A percentile compares a stretch with the other conserved stretches of the same genome.
These are phyloP conservation scores for Pseudozyma tsukubaensis DNA, from an alignment of 1,284 basidiomycete genomes.

Conservation along the genomic window DNA sequence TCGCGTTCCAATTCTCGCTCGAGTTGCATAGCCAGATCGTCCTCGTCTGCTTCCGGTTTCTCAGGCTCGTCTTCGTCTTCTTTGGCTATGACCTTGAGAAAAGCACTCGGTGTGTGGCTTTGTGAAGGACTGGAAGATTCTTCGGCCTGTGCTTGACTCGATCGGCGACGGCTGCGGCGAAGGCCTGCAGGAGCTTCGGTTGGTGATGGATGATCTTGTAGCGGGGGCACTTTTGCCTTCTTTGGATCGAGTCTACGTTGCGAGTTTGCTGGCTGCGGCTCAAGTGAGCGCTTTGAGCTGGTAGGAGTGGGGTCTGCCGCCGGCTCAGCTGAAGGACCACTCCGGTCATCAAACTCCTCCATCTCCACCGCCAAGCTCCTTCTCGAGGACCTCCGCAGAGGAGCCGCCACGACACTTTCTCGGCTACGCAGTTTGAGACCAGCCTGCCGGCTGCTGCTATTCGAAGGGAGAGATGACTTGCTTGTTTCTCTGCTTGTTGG, in stretches of 20 bases:
- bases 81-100: neutral
- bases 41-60: slow-evolving; percentile 20
- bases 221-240: slow-evolving; percentile 2
- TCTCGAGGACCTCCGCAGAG: slow-evolving; percentile 28
- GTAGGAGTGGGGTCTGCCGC: neutral
- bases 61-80: neutral
- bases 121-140: neutral
- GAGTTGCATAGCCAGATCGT: slow-evolving; percentile 40
- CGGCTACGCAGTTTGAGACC: slow-evolving; percentile 10
- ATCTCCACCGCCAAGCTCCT: slow-evolving; percentile 31
- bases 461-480: neutral
- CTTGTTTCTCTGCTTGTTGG: too few relatives aligned
- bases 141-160: slow-evolving; percentile 28
- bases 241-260: slow-evolving; percentile 2
- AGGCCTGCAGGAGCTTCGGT: slow-evolving; percentile 7
- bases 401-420: slow-evolving; percentile 8
- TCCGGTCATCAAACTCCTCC: slow-evolving; percentile 35
- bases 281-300: neutral
- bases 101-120: neutral
- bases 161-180: slow-evolving; percentile 30
- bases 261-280: neutral
- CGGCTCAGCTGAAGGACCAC: neutral
- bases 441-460: neutral
- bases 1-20: slow-evolving; percentile 45
- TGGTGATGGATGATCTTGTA: neutral